Evolutionary conservation across 2,329 filamentous ascomycete genomes (phyloP).

Genomic region (Aspergillus pseudoviridinutans): DNA sequence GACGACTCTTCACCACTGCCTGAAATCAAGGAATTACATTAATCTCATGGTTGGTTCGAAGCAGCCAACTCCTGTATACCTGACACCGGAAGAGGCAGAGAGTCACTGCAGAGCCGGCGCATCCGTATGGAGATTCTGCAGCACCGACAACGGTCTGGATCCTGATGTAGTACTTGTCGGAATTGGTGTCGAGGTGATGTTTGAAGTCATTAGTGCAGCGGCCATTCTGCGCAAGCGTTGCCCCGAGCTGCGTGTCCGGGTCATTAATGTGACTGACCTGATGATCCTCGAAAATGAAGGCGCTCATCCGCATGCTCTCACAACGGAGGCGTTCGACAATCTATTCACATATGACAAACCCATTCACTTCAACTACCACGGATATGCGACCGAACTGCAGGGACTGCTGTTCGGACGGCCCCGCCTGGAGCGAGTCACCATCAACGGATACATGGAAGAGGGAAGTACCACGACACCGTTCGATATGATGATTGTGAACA

Average conservation of each 20-base stretch:
- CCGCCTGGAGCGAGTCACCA: slow-evolving; percentile 49
- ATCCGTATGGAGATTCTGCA: slow-evolving; percentile 60
- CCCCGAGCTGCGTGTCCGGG: slow-evolving; percentile 55
- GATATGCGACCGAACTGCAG: slow-evolving; percentile 58
- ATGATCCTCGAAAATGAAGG: slow-evolving; percentile 58
- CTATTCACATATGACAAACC: slow-evolving; percentile 56
- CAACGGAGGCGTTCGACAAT: slow-evolving; percentile 48
- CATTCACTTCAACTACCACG: slow-evolving; percentile 65
- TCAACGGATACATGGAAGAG: slow-evolving; percentile 62
- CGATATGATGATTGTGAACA: slow-evolving; percentile 65
- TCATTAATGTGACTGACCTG: slow-evolving; percentile 64
- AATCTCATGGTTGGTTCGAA: slow-evolving; percentile 67
- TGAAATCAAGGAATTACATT: slow-evolving; percentile 60
- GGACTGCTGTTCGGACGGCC: slow-evolving; percentile 59
- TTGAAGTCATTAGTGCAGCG: slow-evolving; percentile 61
- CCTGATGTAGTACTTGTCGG: slow-evolving; percentile 63
- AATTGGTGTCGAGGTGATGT: slow-evolving; percentile 63
- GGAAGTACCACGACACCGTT: slow-evolving; percentile 66
- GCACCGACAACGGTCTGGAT: slow-evolving; percentile 51
- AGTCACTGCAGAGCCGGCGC: slow-evolving; percentile 58
- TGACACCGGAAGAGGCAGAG: slow-evolving; percentile 57
- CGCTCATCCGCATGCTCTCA: slow-evolving; percentile 57
- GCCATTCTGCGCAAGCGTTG: slow-evolving; percentile 49
- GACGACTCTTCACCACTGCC: slow-evolving; percentile 59
- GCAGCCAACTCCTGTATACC: slow-evolving; percentile 60